These are phyloP conservation scores for Choanephora cucurbitarum DNA, from an alignment of 371 early-diverging fungal species.

Conservation along the genomic window DNA sequence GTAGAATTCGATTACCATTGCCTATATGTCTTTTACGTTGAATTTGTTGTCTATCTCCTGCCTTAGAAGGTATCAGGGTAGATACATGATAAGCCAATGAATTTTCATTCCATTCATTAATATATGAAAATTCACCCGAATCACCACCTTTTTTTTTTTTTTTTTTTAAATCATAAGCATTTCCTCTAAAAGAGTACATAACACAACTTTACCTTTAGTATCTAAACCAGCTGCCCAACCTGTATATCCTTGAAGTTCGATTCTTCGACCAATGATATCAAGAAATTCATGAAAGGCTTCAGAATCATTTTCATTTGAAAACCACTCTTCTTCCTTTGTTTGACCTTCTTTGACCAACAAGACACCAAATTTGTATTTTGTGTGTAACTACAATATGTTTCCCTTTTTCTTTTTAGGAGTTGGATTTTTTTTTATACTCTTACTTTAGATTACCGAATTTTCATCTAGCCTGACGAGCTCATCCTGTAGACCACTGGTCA, in stretches of 20 bases:
- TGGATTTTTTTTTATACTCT: no score
- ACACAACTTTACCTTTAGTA: constrained; percentile 73
- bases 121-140: constrained; percentile 76
- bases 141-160: constrained; percentile 54
- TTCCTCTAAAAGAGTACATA: no score
- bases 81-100: constrained; percentile 87
- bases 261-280: constrained; percentile 69
- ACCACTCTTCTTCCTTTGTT: constrained; percentile 80
- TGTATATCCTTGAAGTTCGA: constrained; percentile 72
- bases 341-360: constrained; percentile 70
- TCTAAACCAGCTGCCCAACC: constrained; percentile 87
- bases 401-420: not conserved
- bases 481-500: constrained; percentile 26
- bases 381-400: constrained; percentile 51
- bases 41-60: constrained; percentile 77
- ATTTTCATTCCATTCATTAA: constrained; percentile 76
- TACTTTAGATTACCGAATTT: constrained; percentile 14
- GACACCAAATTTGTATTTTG: constrained; percentile 82
- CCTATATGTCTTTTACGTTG: constrained; percentile 88
- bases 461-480: constrained; percentile 36
- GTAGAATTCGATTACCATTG: constrained; percentile 54
- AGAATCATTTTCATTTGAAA: constrained; percentile 66
- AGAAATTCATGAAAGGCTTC: constrained; percentile 68
- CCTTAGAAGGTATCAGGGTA: constrained; percentile 74
- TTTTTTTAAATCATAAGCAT: no score